Base-by-base conservation (phyloP, 2,329 filamentous ascomycete genomes). In the Immersiporthe knoxdaviesiana region DNA sequence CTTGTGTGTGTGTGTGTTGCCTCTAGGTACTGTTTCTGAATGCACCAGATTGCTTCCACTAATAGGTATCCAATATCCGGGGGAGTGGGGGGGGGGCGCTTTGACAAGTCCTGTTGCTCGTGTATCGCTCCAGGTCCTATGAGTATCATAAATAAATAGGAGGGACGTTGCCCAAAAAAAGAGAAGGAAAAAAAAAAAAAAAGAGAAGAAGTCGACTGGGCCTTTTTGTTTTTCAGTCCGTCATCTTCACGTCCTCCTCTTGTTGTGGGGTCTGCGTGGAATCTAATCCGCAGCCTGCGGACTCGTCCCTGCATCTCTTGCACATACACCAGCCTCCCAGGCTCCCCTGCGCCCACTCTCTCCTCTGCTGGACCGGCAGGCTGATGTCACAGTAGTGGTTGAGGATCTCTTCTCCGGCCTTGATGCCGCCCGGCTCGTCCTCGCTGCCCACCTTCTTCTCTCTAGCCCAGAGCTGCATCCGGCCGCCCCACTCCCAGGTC, bases 291-390 rank as follows among this genome's bases (percentile, higher is more conserved):
- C 21, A 16, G 30, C 27, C 27, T 1, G 79, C 80, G 2, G 85
- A 88, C 79, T 97, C 95, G 76, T 87, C 90, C 32, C 90, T 82
- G 79, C 96, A 99, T 72, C 96, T 87, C 70, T 87, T 82, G 81
- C 96, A 99, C 85, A 92, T 90, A 81, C 96, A 99, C 79, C 88
- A 89, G 0, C 96, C 96, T 0, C 96, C 96, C 65, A 99, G 83
- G 70, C 93, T 94, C 6, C 95, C 96, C 61, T 85, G 84, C 5
- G 94, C 93, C 94, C 95, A 97, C 75, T 97, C 94, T 71, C 96
- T 88, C 68, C 96, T 87, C 77, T 96, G 88, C 73, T 90, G 87
- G 2, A 97, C 94, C 0, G 88, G 85, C 70, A 98, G 78, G 27
- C 88, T 84, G 66, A 97, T 85, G 81, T 98, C 96, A 78, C 94